A percentile compares a stretch with the other conserved stretches of the same genome.
Evolutionary conservation across 352 stramenopile species (phyloP).

Genomic region (Globisporangium emineosum): DNA sequence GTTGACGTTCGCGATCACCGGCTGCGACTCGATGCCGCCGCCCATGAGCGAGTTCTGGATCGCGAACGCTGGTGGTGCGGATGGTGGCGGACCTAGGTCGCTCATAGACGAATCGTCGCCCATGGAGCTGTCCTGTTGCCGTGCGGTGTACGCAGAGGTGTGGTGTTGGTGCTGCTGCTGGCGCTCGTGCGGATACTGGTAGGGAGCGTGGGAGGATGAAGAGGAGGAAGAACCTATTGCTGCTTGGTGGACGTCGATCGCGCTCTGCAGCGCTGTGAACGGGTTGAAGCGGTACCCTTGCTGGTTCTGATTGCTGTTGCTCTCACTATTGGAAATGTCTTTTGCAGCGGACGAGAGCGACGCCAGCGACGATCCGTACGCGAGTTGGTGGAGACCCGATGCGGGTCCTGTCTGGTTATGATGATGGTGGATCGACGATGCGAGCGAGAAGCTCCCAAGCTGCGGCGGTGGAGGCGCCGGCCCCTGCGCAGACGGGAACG

Average conservation of each 20-base stretch:
- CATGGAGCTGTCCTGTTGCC: constrained; percentile 5
- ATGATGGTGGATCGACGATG: constrained; percentile 1
- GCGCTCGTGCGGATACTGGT: constrained; percentile 18
- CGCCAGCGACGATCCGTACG: constrained; percentile 33
- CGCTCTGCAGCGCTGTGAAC: constrained; percentile 56
- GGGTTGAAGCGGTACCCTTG: constrained; percentile 53
- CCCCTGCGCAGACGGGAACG: constrained; percentile 30
- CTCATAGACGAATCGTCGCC: constrained; percentile 11
- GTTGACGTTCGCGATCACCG: constrained; percentile 70
- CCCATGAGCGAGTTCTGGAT: constrained; percentile 83
- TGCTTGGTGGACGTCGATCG: constrained; percentile 39
- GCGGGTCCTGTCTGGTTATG: constrained; percentile 8
- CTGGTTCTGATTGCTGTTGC: background rate
- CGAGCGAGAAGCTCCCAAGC: constrained; percentile 22
- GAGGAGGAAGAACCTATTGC: constrained; percentile 1
- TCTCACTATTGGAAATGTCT: constrained; percentile 16
- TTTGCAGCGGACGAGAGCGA: constrained; percentile 18
- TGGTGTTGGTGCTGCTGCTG: constrained; percentile 15
- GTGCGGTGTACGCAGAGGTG: background rate
- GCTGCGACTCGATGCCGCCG: constrained; percentile 74
- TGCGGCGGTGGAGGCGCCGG: constrained; percentile 13
- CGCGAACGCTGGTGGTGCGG: constrained; percentile 49
- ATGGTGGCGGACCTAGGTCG: constrained; percentile 60
- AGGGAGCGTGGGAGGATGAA: constrained; percentile 2
- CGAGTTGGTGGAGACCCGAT: constrained; percentile 51